These are phyloP conservation scores for Benincasa hispida DNA, from an alignment of 306 rosid species.

Conservation along the genomic window DNA sequence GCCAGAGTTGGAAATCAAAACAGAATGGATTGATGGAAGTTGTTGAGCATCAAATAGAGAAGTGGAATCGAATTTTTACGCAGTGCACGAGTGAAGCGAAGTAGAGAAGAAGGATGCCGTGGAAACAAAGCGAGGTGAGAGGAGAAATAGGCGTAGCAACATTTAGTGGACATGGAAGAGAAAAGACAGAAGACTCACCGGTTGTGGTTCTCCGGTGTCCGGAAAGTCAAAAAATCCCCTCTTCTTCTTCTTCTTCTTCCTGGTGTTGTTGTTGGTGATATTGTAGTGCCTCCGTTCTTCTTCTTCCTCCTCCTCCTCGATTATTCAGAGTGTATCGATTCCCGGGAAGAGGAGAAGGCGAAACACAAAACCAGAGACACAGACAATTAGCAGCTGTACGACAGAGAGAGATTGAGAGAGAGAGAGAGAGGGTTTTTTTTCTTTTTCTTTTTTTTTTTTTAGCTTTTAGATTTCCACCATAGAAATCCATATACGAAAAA, in stretches of 20 bases:
- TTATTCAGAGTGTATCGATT: not conserved
- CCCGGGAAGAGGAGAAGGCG: constrained; percentile 6
- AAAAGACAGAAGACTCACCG: constrained; percentile 1
- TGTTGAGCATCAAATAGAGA: not conserved
- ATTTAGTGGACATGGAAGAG: constrained; percentile 16
- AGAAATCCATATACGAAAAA: constrained; percentile 23
- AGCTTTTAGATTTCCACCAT: constrained; percentile 40
- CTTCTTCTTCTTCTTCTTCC: too few species aligned
- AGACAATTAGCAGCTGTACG: constrained; percentile 13
- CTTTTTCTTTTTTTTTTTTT: constrained; percentile 15
- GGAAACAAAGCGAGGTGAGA: constrained; percentile 26
- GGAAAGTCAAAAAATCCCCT: not conserved
- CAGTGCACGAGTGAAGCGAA: constrained; percentile 8
- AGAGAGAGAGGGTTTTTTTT: not conserved
- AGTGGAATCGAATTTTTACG: constrained; percentile 9
- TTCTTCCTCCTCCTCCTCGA: constrained; percentile 3
- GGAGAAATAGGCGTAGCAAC: constrained; percentile 2
- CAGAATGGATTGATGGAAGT: not conserved
- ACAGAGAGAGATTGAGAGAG: not conserved
- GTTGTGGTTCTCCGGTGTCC: not conserved
- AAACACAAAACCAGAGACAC: not conserved
- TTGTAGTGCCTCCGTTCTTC: not conserved
- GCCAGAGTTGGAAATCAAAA: constrained; percentile 18
- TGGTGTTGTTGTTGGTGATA: too few species aligned
- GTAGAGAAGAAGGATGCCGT: constrained; percentile 20